These are phyloP conservation scores for Geopyxis carbonaria DNA, from an alignment of 495 filamentous ascomycete genomes.

Conservation along the genomic window DNA sequence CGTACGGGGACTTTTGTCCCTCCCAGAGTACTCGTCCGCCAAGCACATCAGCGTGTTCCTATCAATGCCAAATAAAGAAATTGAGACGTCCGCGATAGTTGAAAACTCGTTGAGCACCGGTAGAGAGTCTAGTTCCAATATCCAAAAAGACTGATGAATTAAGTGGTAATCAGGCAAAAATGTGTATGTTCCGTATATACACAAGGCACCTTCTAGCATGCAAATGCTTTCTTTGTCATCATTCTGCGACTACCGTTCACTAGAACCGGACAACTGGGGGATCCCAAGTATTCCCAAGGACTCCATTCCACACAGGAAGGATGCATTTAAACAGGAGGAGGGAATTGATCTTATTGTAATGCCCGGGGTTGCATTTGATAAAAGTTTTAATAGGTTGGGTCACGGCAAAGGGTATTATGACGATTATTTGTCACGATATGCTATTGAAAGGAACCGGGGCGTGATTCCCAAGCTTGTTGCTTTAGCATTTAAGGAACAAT, in stretches of 20 bases:
- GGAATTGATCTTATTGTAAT: slow-evolving; percentile 74
- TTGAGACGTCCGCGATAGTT: slow-evolving; percentile 65
- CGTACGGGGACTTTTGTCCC: slow-evolving; percentile 13
- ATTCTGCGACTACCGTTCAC: slow-evolving; percentile 53
- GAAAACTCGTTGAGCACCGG: slow-evolving; percentile 56
- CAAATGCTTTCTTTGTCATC: slow-evolving; percentile 75
- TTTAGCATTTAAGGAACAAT: slow-evolving; percentile 73
- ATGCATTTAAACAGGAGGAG: slow-evolving; percentile 43
- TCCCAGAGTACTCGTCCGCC: slow-evolving; percentile 20
- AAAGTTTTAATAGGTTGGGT: slow-evolving; percentile 55
- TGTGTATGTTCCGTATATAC: slow-evolving; percentile 81
- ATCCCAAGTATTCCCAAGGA: slow-evolving; percentile 60
- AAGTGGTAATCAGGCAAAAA: slow-evolving; percentile 35
- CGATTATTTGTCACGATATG: slow-evolving; percentile 64
- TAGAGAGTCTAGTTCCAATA: not conserved
- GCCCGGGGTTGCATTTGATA: slow-evolving; percentile 87
- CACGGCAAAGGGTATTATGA: slow-evolving; percentile 98
- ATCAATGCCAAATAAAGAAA: slow-evolving; percentile 75
- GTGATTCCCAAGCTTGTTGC: slow-evolving; percentile 52
- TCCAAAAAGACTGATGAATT: not conserved
- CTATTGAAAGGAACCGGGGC: slow-evolving; percentile 27
- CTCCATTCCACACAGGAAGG: slow-evolving; percentile 44
- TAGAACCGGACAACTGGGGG: slow-evolving; percentile 71
- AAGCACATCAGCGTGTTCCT: slow-evolving; percentile 64
- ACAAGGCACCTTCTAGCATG: slow-evolving; percentile 53